phyloP scores from a whole-genome alignment of 768 basidiomycete genomes.

The Mycena maculata region DNA sequence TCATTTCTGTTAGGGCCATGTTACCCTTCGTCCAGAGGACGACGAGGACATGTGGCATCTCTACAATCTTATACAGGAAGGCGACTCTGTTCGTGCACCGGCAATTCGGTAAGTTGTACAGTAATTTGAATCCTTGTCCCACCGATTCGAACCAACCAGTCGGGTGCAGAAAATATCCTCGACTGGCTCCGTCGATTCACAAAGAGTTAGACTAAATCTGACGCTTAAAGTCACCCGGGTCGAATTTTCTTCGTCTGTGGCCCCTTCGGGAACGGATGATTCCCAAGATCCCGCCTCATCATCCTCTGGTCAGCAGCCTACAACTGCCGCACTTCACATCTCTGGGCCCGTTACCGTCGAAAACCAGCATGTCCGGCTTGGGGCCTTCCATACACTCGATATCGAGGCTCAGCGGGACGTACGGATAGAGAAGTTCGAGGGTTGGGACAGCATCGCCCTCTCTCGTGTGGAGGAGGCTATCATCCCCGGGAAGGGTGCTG shows the following conservation, averaged over 20 bases:
- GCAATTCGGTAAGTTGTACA: conserved; percentile 74
- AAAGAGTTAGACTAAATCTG: conserved; percentile 85
- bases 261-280: conserved; percentile 58
- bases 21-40: conserved; percentile 94
- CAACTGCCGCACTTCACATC: conserved; percentile 81
- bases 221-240: conserved; percentile 85
- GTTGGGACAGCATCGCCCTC: conserved; percentile 93
- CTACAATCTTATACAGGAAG: conserved; percentile 94
- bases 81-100: conserved; percentile 86
- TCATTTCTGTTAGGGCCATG: conserved; percentile 76
- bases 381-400: conserved; percentile 95
- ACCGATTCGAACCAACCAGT: conserved; percentile 48
- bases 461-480: conserved; percentile 89
- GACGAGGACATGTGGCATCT: conserved; percentile 99
- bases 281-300: conserved; percentile 50
- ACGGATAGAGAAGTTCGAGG: conserved; percentile 85
- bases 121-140: conserved; percentile 1
- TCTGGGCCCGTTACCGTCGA: conserved; percentile 88
- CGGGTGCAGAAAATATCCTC: conserved; percentile 90
- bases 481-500: conserved; percentile 93
- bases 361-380: conserved; percentile 90
- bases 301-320: conserved; percentile 40
- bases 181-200: conserved; percentile 95
- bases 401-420: conserved; percentile 92
- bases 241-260: conserved; percentile 77